A percentile compares a stretch with the other conserved stretches of the same genome.
Conservation (phyloP, 495 filamentous ascomycete species). For the Neurospora sp. region DNA sequence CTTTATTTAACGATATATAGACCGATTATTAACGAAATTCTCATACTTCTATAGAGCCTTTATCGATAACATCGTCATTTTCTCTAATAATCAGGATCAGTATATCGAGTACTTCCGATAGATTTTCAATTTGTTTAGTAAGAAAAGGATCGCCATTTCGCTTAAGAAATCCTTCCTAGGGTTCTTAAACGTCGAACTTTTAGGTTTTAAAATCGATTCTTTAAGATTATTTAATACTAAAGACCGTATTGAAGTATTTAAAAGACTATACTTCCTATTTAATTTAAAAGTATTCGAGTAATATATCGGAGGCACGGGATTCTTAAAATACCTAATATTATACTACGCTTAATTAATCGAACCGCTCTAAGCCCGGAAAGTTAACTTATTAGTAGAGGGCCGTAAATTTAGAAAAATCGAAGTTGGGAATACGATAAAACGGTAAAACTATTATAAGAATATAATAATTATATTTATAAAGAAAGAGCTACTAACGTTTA, state of each 20-base stretch:
- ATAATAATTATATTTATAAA: too few species aligned
- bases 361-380: too few species aligned
- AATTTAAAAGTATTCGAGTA: too few species aligned
- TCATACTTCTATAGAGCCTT: not conserved
- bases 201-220: not conserved
- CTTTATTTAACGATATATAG: not conserved
- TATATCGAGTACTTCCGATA: not conserved
- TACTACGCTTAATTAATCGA: not conserved
- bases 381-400: too few species aligned
- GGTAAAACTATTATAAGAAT: too few species aligned
- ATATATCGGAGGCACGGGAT: too few species aligned
- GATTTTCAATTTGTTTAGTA: not conserved
- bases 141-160: not conserved
- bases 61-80: not conserved
- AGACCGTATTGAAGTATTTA: not conserved
- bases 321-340: too few species aligned
- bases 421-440: too few species aligned
- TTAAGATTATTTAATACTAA: not conserved
- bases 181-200: not conserved
- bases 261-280: not conserved
- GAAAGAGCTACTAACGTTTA: too few species aligned
- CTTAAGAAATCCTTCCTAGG: not conserved
- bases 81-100: not conserved
- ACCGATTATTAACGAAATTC: not conserved
- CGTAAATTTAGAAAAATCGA: too few species aligned